Base-by-base conservation (phyloP, 192 early-diverging fungal genomes). In the Globomyces pollinis-pini region DNA sequence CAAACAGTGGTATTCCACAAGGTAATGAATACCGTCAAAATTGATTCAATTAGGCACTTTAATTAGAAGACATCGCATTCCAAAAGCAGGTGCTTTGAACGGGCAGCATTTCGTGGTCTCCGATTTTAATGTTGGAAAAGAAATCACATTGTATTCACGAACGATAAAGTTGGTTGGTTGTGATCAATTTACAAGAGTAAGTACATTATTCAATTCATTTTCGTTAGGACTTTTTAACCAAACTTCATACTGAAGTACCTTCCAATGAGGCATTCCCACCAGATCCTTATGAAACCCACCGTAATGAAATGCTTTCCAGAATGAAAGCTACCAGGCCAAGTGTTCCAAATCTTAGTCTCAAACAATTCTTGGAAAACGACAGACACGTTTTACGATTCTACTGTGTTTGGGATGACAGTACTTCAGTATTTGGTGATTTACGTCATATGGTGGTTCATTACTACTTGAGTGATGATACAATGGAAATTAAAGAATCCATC, bases 381-480 rank as follows among this genome's bases (percentile, higher is more conserved):
- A 70, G 82, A 4, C 69, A 67, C 31, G 82, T 84, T 9, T 70
- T 84, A 16, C 66, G 82, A 39, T 84, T 84, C 69, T 84, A 80
- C 57, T 79, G 77, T 60, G 65, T 80, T 38, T 84, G 82, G 82
- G 79, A 82, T 61, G 81, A 84, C 64, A 81, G 67, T 36, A 71
- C 66, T 43, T 63, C 54, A 23, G 68, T 77, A 21, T 80, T 78
- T 66, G 75, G 74, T 20, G 82, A 82, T 41, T 50, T 80, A 6
- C 62, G 79, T 11, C 77, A 84, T 53, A 76, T 84, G 74, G 66
- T 82, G 28, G 64, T 84, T 11, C 77, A 81, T 38, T 84, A 82
- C 67, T 84, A 78, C 55, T 70, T 84, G 9, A 65, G 60, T 34
- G 82, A 84, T 60, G 82, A 84, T 34, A 76, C 75, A 18, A 69